Evolutionary conservation across 768 basidiomycete species (phyloP).

Genomic region (Cystofilobasidium macerans): DNA sequence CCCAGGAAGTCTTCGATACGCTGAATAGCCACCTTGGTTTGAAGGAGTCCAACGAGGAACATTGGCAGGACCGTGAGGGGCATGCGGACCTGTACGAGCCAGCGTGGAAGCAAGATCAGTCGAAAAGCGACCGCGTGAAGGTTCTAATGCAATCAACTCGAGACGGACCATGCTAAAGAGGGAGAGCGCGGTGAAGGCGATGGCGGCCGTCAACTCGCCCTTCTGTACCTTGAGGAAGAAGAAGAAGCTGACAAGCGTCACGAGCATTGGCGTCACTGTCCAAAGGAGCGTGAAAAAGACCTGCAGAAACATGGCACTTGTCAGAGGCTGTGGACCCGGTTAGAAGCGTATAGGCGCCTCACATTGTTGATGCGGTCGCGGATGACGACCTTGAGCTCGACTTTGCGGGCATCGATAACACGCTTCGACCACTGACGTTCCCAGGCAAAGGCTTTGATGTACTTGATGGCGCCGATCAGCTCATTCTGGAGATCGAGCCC

Average conservation of each 20-base stretch:
- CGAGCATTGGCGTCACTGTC: conserved; percentile 62
- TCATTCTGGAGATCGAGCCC: conserved; percentile 11
- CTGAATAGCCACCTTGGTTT: conserved; percentile 55
- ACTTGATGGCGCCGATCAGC: conserved; percentile 30
- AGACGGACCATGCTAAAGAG: conserved; percentile 71
- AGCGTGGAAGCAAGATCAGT: neutral
- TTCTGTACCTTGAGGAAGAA: conserved; percentile 50
- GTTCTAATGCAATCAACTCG: too few relatives aligned
- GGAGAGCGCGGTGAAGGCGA: conserved; percentile 79
- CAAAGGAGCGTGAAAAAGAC: conserved; percentile 62
- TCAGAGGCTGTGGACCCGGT: neutral
- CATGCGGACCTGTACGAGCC: neutral
- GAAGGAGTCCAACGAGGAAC: conserved; percentile 64
- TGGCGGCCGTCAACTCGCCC: conserved; percentile 61
- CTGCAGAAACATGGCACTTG: conserved; percentile 36
- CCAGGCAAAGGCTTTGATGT: conserved; percentile 61
- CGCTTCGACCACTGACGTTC: conserved; percentile 59
- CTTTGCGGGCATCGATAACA: conserved; percentile 48
- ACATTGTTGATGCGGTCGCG: conserved; percentile 33
- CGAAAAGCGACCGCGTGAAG: neutral
- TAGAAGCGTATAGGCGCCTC: neutral
- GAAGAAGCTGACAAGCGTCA: conserved; percentile 70
- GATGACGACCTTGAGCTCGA: conserved; percentile 58
- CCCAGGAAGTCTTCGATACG: conserved; percentile 52
- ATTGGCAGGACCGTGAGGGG: conserved; percentile 29